Conservation (phyloP, 495 filamentous ascomycete species). For the Penicillium ucsense region DNA sequence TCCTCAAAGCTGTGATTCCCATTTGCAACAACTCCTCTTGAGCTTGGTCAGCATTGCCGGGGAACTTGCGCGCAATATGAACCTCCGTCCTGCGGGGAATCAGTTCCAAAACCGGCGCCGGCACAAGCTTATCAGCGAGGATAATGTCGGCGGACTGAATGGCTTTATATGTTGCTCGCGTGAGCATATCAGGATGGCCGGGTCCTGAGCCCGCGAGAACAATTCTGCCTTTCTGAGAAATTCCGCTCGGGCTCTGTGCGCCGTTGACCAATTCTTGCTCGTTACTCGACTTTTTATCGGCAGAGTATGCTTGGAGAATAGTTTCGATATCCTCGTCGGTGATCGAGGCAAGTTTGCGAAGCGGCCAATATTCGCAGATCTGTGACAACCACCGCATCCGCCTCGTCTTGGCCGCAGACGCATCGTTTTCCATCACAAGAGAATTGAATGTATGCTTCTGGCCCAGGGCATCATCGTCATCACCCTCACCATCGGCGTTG, state of each 20-base stretch:
- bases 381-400: constrained; percentile 89
- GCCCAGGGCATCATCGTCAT: constrained; percentile 75
- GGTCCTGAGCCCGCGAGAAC: constrained; percentile 90
- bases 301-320: constrained; percentile 58
- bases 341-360: constrained; percentile 68
- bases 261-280: constrained; percentile 7
- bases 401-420: constrained; percentile 64
- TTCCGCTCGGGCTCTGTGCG: constrained; percentile 10
- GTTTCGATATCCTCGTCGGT: constrained; percentile 67
- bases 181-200: constrained; percentile 85
- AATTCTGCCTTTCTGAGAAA: constrained; percentile 49
- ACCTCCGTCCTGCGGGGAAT: constrained; percentile 85
- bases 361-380: constrained; percentile 98
- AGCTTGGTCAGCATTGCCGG: constrained; percentile 87
- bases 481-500: constrained; percentile 48
- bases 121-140: constrained; percentile 94
- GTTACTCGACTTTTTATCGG: constrained; percentile 14
- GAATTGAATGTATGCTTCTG: constrained; percentile 83
- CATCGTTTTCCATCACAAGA: constrained; percentile 62
- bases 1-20: constrained; percentile 59
- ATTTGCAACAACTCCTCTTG: constrained; percentile 83
- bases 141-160: constrained; percentile 78
- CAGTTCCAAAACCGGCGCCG: constrained; percentile 72
- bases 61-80: constrained; percentile 92
- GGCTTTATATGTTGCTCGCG: constrained; percentile 77